phyloP scores from a whole-genome alignment of 768 basidiomycete species.

The Boletus sp. region DNA sequence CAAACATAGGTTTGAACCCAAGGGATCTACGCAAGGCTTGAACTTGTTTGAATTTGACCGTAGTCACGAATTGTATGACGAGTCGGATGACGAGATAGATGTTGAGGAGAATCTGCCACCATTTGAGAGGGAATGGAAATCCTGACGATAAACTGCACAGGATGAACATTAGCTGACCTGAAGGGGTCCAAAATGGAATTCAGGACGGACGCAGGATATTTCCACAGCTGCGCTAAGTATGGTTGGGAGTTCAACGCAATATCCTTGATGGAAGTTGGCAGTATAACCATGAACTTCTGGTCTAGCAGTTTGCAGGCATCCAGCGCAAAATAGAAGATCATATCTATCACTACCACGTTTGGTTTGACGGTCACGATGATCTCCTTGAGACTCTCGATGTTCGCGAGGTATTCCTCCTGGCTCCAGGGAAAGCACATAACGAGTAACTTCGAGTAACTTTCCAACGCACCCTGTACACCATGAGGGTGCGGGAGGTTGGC shows the following conservation, averaged over 20 bases:
- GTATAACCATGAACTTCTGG: conserved; percentile 8
- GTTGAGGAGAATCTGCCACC: conserved; percentile 18
- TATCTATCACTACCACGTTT: conserved; percentile 1
- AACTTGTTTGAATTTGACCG: not conserved
- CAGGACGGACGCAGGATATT: conserved; percentile 8
- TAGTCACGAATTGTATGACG: not conserved
- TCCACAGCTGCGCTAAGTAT: not conserved
- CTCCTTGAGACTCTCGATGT: not conserved
- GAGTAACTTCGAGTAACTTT: not conserved
- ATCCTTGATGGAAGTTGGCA: conserved; percentile 4
- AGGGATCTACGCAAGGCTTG: not conserved
- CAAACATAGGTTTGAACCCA: not conserved
- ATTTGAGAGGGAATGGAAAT: conserved; percentile 12
- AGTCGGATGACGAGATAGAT: conserved; percentile 5
- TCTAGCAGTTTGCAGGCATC: conserved; percentile 7
- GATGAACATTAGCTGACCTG: not conserved
- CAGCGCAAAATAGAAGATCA: not conserved
- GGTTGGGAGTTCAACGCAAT: not conserved
- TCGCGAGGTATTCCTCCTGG: conserved; percentile 5
- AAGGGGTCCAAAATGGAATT: not conserved
- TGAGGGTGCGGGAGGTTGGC: not conserved
- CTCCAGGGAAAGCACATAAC: not conserved
- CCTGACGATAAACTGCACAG: conserved; percentile 8
- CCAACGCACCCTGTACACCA: conserved; percentile 3
- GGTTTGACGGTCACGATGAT: conserved; percentile 8